These are phyloP conservation scores for Aurantiochytrium sp. DNA, from an alignment of 108 stramenopile species.

Conservation along the genomic window DNA sequence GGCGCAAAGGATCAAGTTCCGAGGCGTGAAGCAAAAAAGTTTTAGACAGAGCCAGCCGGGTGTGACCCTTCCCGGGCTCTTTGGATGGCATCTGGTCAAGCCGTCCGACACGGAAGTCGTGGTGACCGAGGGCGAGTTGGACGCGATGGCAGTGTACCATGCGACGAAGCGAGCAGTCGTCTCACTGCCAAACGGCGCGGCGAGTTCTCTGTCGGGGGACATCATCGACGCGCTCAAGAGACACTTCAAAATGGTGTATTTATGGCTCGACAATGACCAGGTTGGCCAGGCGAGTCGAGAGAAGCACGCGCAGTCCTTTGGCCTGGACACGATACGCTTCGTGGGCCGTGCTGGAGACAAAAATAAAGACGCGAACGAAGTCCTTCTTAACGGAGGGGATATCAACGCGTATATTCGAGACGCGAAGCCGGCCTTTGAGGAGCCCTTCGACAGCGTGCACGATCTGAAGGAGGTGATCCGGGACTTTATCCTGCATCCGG, in stretches of 20 bases:
- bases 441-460: constrained; percentile 68
- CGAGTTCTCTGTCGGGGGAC: constrained; percentile 71
- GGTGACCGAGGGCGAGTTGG: constrained; percentile 94
- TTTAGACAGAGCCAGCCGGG: too few species aligned
- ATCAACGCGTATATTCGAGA: constrained; percentile 60
- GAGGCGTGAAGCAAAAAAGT: too few species aligned
- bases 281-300: constrained; percentile 79
- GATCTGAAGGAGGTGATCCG: constrained; percentile 61
- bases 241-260: constrained; percentile 77
- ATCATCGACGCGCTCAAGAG: constrained; percentile 76
- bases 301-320: constrained; percentile 81
- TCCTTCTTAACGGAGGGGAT: constrained; percentile 68
- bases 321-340: constrained; percentile 67
- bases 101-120: constrained; percentile 68
- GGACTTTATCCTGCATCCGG: constrained; percentile 73
- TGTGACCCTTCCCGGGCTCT: constrained; percentile 61
- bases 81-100: constrained; percentile 87
- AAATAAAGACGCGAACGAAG: constrained; percentile 96
- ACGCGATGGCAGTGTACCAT: constrained; percentile 95
- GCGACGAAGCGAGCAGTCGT: constrained; percentile 70
- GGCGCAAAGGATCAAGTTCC: too few species aligned
- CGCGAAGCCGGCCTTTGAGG: constrained; percentile 65
- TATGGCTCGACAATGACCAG: constrained; percentile 95
- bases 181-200: constrained; percentile 83
- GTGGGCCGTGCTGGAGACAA: constrained; percentile 37